Evolutionary conservation across 352 stramenopile genomes (phyloP), one percentile per base, ranked within the genome.

Genomic region (Phytophthora colocasiae): DNA sequence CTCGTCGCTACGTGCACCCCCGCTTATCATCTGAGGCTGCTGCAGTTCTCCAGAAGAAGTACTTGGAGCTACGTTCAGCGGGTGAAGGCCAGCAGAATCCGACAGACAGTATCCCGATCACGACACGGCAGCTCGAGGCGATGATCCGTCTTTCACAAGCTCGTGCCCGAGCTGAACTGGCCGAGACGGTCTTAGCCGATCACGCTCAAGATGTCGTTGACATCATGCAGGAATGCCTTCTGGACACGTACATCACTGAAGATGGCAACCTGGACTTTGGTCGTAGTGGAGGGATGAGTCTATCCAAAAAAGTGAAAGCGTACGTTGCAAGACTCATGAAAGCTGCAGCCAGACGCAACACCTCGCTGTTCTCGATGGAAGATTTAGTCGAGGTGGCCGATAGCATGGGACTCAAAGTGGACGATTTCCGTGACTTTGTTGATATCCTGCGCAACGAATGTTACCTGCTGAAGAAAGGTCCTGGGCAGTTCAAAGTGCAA

Each of bases 201-300:
- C 96, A 99, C 69, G 97, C 97, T 2, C 77, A 98, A 72, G 97
- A 99, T 78, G 97, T 99, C 15, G 92, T 99, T 7, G 92, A 98
- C 47, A 85, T 99, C 40, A 98, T 99, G 92, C 86, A 97, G 51
- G 90, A 97, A 59, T 97, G 88, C 49, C 65, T 99, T 19, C 77
- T 95, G 38, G 89, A 98, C 65, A 96, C 96, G 56, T 90, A 94
- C 68, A 90, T 74, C 12, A 95, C 96, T 22, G 94, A 98, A 49
- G 82, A 83, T 50, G 93, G 93, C 2, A 81, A 81, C 29, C 63
- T 98, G 45, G 94, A 99, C 64, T 95, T 95, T 58, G 77, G 83
- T 15, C 77, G 86, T 17, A 92, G 70, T 26, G 81, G 86, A 17
- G 77, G 76, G 52, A 87, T 90, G 80, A 91, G 76, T 69, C 58